phyloP scores from a whole-genome alignment of 768 basidiomycete genomes.

The Amylocystis lapponica region DNA sequence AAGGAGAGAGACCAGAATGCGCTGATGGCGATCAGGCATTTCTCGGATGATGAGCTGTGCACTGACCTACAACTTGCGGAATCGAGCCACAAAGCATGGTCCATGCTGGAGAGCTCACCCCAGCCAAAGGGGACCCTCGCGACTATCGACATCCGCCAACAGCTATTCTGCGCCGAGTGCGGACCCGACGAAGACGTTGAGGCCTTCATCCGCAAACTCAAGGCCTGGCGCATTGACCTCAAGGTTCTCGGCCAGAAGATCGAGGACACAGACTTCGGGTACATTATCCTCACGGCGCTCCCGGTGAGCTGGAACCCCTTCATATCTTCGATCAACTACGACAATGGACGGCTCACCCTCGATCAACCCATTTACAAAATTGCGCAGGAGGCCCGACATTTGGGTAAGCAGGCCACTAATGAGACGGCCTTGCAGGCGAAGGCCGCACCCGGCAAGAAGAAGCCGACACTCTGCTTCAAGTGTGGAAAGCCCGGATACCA shows the following conservation, averaged over 20 bases:
- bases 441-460: neutral
- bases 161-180: slow-evolving; percentile 21
- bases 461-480: neutral
- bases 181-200: slow-evolving; percentile 27
- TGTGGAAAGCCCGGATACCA: slow-evolving; percentile 6
- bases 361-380: too few species aligned
- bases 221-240: slow-evolving; percentile 18
- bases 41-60: slow-evolving; percentile 21
- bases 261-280: slow-evolving; percentile 25
- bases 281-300: slow-evolving; percentile 27
- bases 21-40: slow-evolving; percentile 25
- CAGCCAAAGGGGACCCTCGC: slow-evolving; percentile 24
- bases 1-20: slow-evolving; percentile 25
- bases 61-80: slow-evolving; percentile 22
- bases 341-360: too few species aligned
- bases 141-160: slow-evolving; percentile 19
- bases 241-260: slow-evolving; percentile 18
- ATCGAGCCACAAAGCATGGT: slow-evolving; percentile 25
- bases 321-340: too few species aligned
- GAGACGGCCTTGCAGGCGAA: slow-evolving; percentile 1
- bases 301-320: slow-evolving; percentile 31
- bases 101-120: slow-evolving; percentile 21
- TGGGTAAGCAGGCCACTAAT: neutral
- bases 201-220: slow-evolving; percentile 26
- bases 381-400: too few species aligned